These are phyloP conservation scores for Tetrahymena elliotti DNA, from an alignment of 73 alveolate species.

Conservation along the genomic window DNA sequence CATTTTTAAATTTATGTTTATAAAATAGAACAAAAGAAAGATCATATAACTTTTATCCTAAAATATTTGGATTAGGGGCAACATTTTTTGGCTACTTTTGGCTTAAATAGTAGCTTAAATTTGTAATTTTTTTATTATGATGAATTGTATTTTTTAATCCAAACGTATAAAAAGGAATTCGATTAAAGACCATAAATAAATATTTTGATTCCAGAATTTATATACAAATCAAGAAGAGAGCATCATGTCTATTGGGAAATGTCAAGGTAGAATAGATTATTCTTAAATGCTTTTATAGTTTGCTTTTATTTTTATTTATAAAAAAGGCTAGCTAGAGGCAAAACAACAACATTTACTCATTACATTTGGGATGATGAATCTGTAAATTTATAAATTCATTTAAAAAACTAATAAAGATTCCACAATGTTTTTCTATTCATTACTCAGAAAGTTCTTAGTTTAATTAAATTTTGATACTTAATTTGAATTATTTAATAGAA, in stretches of 20 bases:
- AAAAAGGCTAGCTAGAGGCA: slow-evolving; percentile 59
- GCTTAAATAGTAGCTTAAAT: neutral
- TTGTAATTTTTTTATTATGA: neutral
- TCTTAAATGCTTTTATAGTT: neutral
- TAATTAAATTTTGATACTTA: too few species aligned
- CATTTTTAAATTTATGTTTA: neutral
- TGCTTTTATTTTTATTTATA: neutral
- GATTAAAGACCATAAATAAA: slow-evolving; percentile 59
- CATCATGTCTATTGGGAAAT: slow-evolving; percentile 69
- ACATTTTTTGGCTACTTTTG: neutral
- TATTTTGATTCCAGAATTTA: slow-evolving; percentile 53
- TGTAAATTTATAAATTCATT: neutral
- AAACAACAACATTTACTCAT: slow-evolving; percentile 61
- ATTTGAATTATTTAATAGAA: slow-evolving; percentile 2
- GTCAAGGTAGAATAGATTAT: slow-evolving; percentile 10
- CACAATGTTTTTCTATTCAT: too few species aligned
- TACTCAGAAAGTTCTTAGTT: neutral
- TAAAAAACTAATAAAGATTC: neutral
- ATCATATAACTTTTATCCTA: neutral
- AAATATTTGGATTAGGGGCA: neutral
- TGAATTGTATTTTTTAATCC: neutral
- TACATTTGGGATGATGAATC: slow-evolving; percentile 63
- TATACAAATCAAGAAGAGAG: slow-evolving; percentile 64
- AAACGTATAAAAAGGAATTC: slow-evolving; percentile 34
- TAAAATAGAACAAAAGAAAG: neutral